Evolutionary conservation across 192 early-diverging fungal genomes (phyloP), one percentile per base, ranked within the genome.

Genomic region (Jimgerdemannia lactiflua): DNA sequence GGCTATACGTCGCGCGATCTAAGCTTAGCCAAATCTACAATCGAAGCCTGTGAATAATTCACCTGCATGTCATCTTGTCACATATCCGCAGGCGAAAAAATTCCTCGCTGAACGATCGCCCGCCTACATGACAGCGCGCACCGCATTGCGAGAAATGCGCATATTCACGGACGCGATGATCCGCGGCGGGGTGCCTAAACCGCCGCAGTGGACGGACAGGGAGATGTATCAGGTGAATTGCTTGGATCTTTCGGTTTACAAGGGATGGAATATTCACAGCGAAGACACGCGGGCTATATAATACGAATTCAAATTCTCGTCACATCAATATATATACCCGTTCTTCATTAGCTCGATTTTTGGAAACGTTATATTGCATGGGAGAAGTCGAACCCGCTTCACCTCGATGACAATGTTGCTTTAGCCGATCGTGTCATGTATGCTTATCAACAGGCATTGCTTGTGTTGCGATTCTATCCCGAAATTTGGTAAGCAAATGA

Each of bases 71-170:
- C 14, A 70, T 65, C 29, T 10, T 40, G 18, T 39, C 20, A 11
- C 44, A 29, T 39, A 65, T 63, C 20, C 2, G 8, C 66, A 93
- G 91, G 96, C 96, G 67, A 99, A 98, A 82, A 96, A 96, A 74
- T 91, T 94, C 75, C 79, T 98, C 20, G 87, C 89, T 49, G 96
- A 96, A 72, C 80, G 89, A 43, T 97, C 96, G 4, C 88, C 95
- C 44, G 87, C 89, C 20, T 99, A 99, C 77, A 99, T 97, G 95
- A 94, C 95, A 4, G 96, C 97, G 3, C 91, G 97, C 77, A 94
- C 92, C 7, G 95, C 92, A 39, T 82, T 91, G 43, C 91, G 92
- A 65, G 96, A 97, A 49, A 85, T 96, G 76, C 89, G 91, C 70
- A 85, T 84, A n/a, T 81, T 94, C 44, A 91, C 91, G 39, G 95